Evolutionary conservation across 768 basidiomycete genomes (phyloP).

Genomic region (Goffeauzyma gilvescens): DNA sequence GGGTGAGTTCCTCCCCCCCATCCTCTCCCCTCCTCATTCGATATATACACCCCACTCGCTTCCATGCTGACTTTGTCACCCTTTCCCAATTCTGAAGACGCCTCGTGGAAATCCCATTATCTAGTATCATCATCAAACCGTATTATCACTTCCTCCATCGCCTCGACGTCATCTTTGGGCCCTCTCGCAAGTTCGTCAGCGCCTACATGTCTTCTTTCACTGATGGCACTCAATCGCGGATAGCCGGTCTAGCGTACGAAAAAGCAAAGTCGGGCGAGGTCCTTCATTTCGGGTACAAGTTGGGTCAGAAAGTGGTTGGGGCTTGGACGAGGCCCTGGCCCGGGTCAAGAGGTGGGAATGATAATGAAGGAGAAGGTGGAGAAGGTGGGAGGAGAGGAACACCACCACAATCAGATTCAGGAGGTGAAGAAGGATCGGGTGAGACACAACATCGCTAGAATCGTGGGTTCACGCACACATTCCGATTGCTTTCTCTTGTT

Average conservation of each 20-base stretch:
- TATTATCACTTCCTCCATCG: no score
- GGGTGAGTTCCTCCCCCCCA: not conserved
- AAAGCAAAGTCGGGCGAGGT: not conserved
- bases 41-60: constrained; percentile 1
- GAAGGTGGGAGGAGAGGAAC: not conserved
- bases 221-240: constrained; percentile 1
- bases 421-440: no score
- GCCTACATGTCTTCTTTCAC: constrained; percentile 2
- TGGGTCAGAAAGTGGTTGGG: not conserved
- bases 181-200: no score
- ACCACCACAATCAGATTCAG: no score
- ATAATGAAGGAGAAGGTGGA: constrained; percentile 1
- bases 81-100: no score
- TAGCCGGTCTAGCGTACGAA: constrained; percentile 1
- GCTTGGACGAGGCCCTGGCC: constrained; percentile 4
- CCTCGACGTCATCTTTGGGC: no score
- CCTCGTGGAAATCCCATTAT: no score
- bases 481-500: no score
- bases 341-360: constrained; percentile 3
- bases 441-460: no score
- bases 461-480: no score
- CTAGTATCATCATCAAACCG: constrained; percentile 1
- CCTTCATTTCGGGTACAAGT: not conserved
- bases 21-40: not conserved
- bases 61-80: constrained; percentile 1